Percentiles rank a stretch among this genome's conserved stretches.
phyloP scores from a whole-genome alignment of 2,329 filamentous ascomycete species.

The Alternaria sp. region DNA sequence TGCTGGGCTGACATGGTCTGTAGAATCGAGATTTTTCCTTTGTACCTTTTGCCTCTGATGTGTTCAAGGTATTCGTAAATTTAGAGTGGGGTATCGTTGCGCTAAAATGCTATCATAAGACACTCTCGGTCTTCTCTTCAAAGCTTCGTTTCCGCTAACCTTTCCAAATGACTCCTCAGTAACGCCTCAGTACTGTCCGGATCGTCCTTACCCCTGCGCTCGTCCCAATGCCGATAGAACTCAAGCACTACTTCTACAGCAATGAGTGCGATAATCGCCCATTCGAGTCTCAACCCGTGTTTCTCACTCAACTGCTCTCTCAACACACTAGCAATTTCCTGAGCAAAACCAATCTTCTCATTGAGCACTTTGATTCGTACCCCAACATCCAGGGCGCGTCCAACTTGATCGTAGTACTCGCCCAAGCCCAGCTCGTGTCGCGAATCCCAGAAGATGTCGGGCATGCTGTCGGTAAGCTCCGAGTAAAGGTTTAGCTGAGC shows the following conservation, averaged over 20 bases:
- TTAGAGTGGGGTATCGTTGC: conserved; percentile 36
- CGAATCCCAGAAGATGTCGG: conserved; percentile 97
- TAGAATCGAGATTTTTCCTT: conserved; percentile 37
- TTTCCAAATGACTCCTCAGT: conserved; percentile 49
- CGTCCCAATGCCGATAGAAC: conserved; percentile 75
- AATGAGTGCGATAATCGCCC: conserved; percentile 95
- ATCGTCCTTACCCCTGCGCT: conserved; percentile 59
- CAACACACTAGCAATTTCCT: conserved; percentile 90
- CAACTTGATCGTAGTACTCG: conserved; percentile 94
- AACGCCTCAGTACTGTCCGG: conserved; percentile 53
- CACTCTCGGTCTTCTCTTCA: neutral
- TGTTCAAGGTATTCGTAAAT: conserved; percentile 7
- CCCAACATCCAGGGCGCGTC: conserved; percentile 87
- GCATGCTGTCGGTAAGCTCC: conserved; percentile 92
- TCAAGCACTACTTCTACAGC: conserved; percentile 92
- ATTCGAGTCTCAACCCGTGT: conserved; percentile 86
- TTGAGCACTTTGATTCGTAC: conserved; percentile 91
- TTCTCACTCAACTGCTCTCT: conserved; percentile 90
- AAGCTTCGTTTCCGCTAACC: conserved; percentile 12
- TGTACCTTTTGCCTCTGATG: conserved; percentile 19
- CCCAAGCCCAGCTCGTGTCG: conserved; percentile 88
- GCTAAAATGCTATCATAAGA: conserved; percentile 6
- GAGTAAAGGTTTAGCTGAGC: conserved; percentile 97
- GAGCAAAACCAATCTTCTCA: conserved; percentile 97
- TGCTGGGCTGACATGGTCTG: conserved; percentile 23